A percentile compares a stretch with the other conserved stretches of the same genome.
Evolutionary conservation across 495 filamentous ascomycete genomes (phyloP).

Genomic region (Penicillium alfredii): DNA sequence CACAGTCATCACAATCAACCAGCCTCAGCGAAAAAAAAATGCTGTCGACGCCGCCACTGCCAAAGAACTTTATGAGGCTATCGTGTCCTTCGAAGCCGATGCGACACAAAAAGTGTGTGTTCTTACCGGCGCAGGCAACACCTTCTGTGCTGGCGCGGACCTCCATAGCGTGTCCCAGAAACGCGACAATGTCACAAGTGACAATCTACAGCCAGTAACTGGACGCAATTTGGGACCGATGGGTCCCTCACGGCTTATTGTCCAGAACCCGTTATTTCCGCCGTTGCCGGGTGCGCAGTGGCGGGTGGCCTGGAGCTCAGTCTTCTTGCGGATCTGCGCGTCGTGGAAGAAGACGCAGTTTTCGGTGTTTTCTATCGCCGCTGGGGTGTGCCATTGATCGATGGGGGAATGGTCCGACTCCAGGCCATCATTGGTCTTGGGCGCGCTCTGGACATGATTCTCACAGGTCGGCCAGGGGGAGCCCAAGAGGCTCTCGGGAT

Average conservation of each 20-base stretch:
- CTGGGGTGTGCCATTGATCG: slow-evolving; percentile 45
- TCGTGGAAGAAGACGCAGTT: slow-evolving; percentile 42
- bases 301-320: slow-evolving; percentile 45
- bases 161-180: slow-evolving; percentile 31
- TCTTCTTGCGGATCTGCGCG: slow-evolving; percentile 41
- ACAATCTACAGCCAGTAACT: slow-evolving; percentile 20
- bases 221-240: slow-evolving; percentile 35
- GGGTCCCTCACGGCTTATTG: slow-evolving; percentile 38
- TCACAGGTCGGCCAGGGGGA: slow-evolving; percentile 40
- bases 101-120: slow-evolving; percentile 41
- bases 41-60: slow-evolving; percentile 36
- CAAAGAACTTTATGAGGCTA: slow-evolving; percentile 31
- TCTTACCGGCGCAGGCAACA: slow-evolving; percentile 28
- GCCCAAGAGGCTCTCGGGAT: slow-evolving; percentile 43
- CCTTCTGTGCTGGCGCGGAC: slow-evolving; percentile 44
- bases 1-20: slow-evolving; percentile 40
- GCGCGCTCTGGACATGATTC: slow-evolving; percentile 45
- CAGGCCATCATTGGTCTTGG: slow-evolving; percentile 44
- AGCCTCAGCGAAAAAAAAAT: slow-evolving; percentile 32
- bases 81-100: slow-evolving; percentile 41
- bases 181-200: slow-evolving; percentile 1
- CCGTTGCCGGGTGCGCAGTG: slow-evolving; percentile 43
- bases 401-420: slow-evolving; percentile 44
- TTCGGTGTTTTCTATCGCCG: slow-evolving; percentile 47
- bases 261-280: slow-evolving; percentile 38